phyloP scores from a whole-genome alignment of 805 yeast species.

The Pichia gijzeniarum region DNA sequence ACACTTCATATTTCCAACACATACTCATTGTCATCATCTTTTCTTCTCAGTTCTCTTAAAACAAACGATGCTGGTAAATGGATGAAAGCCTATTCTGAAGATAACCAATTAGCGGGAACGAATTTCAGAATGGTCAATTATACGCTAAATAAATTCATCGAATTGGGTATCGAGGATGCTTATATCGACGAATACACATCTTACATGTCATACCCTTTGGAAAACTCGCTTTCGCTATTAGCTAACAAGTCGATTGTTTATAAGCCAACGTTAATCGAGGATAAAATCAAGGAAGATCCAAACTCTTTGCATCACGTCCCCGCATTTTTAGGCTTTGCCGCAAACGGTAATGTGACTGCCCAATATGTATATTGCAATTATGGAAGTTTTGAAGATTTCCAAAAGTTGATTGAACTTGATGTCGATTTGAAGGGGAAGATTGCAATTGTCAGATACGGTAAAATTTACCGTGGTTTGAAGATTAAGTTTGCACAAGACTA shows the following conservation, averaged over 20 bases:
- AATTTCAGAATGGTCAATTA: constrained; percentile 45
- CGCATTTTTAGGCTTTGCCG: constrained; percentile 72
- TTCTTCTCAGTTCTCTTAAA: constrained; percentile 24
- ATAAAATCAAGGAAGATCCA: constrained; percentile 41
- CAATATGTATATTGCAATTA: constrained; percentile 61
- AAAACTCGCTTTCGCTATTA: constrained; percentile 43
- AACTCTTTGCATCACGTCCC: constrained; percentile 50
- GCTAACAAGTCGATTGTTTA: constrained; percentile 29
- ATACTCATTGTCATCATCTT: not conserved
- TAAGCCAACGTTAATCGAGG: constrained; percentile 50
- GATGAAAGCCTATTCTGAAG: constrained; percentile 45
- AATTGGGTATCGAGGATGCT: constrained; percentile 48
- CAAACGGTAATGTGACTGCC: constrained; percentile 68
- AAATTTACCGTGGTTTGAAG: constrained; percentile 63
- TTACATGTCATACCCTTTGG: constrained; percentile 58
- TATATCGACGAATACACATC: constrained; percentile 52
- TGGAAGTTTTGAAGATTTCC: constrained; percentile 59
- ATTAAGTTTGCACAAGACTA: constrained; percentile 69
- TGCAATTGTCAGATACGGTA: constrained; percentile 63
- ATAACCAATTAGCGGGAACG: constrained; percentile 55
- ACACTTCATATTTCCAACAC: not conserved
- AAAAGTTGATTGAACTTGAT: constrained; percentile 37
- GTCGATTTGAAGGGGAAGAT: constrained; percentile 51
- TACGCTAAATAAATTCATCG: constrained; percentile 51
- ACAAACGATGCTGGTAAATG: constrained; percentile 44